Evolutionary conservation across 2,329 filamentous ascomycete species (phyloP).

Genomic region (Fusarium protoensiforme): DNA sequence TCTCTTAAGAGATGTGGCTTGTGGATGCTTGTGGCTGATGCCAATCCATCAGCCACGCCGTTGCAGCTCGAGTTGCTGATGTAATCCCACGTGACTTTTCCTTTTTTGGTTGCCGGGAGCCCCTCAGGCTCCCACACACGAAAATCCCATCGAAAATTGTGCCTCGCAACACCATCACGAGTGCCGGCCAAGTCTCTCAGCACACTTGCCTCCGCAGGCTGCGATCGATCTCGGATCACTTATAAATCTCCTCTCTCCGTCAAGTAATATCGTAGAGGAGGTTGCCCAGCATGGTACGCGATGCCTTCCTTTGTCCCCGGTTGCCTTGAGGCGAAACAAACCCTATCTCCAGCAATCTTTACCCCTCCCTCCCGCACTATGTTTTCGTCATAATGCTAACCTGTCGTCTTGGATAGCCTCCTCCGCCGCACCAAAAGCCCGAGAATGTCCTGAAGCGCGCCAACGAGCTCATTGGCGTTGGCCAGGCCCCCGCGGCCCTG

Average conservation of each 20-base stretch:
- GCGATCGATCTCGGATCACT: constrained; percentile 52
- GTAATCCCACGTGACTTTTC: constrained; percentile 50
- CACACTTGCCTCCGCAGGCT: constrained; percentile 49
- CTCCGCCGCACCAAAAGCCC: constrained; percentile 95
- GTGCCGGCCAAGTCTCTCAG: constrained; percentile 52
- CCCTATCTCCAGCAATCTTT: constrained; percentile 33
- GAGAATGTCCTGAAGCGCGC: constrained; percentile 99
- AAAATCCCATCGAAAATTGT: constrained; percentile 54
- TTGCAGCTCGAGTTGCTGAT: constrained; percentile 36
- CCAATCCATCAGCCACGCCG: constrained; percentile 23
- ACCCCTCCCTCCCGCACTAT: constrained; percentile 44
- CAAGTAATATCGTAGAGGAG: constrained; percentile 57
- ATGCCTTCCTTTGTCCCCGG: constrained; percentile 27
- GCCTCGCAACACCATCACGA: constrained; percentile 53
- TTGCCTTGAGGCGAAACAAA: constrained; percentile 12
- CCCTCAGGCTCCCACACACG: constrained; percentile 59
- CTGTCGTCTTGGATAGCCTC: constrained; percentile 70
- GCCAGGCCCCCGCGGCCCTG: constrained; percentile 91
- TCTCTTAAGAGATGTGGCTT: constrained; percentile 20
- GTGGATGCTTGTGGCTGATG: constrained; percentile 23
- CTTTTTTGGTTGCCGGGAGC: constrained; percentile 43
- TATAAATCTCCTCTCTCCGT: constrained; percentile 51
- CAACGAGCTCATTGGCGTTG: constrained; percentile 97
- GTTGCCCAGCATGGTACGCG: constrained; percentile 64
- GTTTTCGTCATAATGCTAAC: constrained; percentile 43